Percentiles rank a stretch among this genome's conserved stretches.
Conservation (phyloP, 192 early-diverging fungal genomes). For the Coemansia guatemalensis region DNA sequence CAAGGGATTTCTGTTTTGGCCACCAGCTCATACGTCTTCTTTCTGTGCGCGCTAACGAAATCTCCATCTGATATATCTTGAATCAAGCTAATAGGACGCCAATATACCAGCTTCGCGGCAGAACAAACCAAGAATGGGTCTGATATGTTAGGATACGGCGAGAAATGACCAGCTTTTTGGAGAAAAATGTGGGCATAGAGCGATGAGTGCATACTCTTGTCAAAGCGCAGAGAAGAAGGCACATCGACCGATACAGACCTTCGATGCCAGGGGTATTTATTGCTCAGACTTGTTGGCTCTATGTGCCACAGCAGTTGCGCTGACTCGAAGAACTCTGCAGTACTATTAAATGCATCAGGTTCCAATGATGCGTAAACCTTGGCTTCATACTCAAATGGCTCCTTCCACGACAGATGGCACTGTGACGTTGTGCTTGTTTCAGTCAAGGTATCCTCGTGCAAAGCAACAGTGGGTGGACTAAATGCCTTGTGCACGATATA, state of each 20-base stretch:
- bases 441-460: no score
- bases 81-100: neutral
- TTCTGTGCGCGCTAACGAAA: neutral
- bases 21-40: neutral
- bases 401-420: slow-evolving; percentile 8
- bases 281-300: neutral
- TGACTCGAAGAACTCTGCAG: slow-evolving; percentile 3
- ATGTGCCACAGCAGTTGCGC: slow-evolving; percentile 17
- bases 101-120: neutral
- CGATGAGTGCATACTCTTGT: neutral
- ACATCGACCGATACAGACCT: neutral
- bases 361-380: slow-evolving; percentile 9
- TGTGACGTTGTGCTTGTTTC: no score
- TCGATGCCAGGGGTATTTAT: slow-evolving; percentile 2
- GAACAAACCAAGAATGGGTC: slow-evolving; percentile 5
- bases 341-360: neutral
- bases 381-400: slow-evolving; percentile 9
- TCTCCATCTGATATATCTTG: no score
- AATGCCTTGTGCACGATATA: no score
- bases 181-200: slow-evolving; percentile 14
- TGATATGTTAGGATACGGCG: slow-evolving; percentile 4
- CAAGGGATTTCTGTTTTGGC: slow-evolving; percentile 2
- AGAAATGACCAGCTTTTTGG: slow-evolving; percentile 4
- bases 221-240: neutral
- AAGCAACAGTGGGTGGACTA: no score